These are phyloP conservation scores for Sugiyamaella japonica DNA, from an alignment of 1,139 yeast species.

Conservation along the genomic window DNA sequence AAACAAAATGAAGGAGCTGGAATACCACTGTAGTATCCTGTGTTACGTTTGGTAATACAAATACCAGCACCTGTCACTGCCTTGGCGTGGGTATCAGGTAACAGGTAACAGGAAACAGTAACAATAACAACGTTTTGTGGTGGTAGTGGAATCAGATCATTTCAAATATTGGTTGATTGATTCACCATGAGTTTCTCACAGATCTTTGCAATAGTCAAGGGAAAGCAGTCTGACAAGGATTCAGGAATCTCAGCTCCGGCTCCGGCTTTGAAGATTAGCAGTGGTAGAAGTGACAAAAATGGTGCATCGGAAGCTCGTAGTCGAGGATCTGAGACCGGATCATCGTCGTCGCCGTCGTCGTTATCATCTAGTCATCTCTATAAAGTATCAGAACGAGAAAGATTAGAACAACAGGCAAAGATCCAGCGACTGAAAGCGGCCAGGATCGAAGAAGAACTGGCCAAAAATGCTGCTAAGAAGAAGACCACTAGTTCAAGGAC, in stretches of 20 bases:
- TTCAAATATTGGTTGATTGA: too few species aligned
- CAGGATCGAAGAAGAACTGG: constrained; percentile 25
- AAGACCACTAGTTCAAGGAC: constrained; percentile 15
- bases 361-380: constrained; percentile 6
- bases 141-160: too few species aligned
- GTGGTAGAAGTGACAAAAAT: not conserved
- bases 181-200: constrained; percentile 30
- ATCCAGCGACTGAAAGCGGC: constrained; percentile 37
- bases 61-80: too few species aligned
- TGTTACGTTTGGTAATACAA: too few species aligned
- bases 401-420: constrained; percentile 32
- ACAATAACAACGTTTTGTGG: too few species aligned
- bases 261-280: not conserved
- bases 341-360: constrained; percentile 7
- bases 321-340: constrained; percentile 1
- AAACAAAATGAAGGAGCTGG: too few species aligned
- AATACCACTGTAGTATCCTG: too few species aligned
- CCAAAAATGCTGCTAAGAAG: constrained; percentile 18
- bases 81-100: too few species aligned
- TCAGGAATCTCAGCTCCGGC: not conserved
- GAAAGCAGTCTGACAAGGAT: constrained; percentile 18
- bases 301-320: not conserved
- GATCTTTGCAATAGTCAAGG: constrained; percentile 32
- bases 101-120: too few species aligned
- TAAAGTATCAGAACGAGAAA: constrained; percentile 30